Evolutionary conservation across 306 rosid species (phyloP).

Genomic region (Fragaria iinumae): DNA sequence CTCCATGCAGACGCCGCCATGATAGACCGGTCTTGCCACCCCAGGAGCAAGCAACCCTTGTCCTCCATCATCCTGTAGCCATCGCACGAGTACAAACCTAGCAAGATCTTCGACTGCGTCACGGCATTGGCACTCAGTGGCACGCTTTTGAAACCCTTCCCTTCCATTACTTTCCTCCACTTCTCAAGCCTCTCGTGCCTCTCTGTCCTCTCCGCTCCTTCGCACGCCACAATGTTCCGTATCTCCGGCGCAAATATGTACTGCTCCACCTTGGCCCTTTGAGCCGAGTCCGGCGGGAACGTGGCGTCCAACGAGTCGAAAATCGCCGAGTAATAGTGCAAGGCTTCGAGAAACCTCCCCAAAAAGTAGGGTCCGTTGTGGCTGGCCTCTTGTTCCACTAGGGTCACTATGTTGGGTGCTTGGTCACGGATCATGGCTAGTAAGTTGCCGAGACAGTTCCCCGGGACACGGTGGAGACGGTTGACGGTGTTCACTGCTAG

Average conservation of each 20-base stretch:
- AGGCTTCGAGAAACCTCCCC: constrained; percentile 74
- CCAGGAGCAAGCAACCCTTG: constrained; percentile 79
- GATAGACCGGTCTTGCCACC: constrained; percentile 79
- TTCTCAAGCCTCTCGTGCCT: constrained; percentile 88
- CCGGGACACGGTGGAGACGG: constrained; percentile 71
- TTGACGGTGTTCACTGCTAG: constrained; percentile 74
- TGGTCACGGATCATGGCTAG: constrained; percentile 75
- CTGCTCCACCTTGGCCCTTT: constrained; percentile 92
- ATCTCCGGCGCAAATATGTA: constrained; percentile 88
- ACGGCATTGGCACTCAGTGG: constrained; percentile 79
- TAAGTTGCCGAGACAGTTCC: constrained; percentile 46
- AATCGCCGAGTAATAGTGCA: constrained; percentile 81
- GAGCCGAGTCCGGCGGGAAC: constrained; percentile 69
- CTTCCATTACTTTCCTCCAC: constrained; percentile 91
- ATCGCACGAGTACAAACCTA: constrained; percentile 78
- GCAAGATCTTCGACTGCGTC: constrained; percentile 78
- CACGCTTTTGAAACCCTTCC: constrained; percentile 76
- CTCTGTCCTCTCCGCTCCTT: constrained; percentile 68
- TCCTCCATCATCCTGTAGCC: constrained; percentile 83
- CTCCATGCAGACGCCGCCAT: constrained; percentile 96
- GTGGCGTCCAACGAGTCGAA: constrained; percentile 89
- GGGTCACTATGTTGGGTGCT: constrained; percentile 73
- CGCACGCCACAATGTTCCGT: constrained; percentile 76
- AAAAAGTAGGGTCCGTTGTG: constrained; percentile 83
- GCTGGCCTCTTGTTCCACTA: constrained; percentile 88